Conservation (phyloP, 2,329 filamentous ascomycete species). For the Cercospora berteroae region DNA sequence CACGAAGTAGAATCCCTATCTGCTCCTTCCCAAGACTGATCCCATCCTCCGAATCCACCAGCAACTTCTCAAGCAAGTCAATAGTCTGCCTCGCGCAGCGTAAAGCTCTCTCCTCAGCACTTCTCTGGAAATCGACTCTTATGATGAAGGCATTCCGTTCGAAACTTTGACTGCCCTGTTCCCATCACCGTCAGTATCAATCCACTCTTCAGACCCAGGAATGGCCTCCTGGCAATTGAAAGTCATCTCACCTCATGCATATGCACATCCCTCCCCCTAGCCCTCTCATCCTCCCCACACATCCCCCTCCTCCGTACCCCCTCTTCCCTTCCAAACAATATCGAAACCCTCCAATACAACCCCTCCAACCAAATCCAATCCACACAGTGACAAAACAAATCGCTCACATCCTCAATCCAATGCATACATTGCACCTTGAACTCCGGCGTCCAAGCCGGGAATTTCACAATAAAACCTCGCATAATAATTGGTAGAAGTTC, state of each 20-base stretch:
- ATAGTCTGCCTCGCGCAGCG: background rate
- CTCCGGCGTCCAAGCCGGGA: slow-evolving; percentile 23
- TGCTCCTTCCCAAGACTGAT: slow-evolving; percentile 9
- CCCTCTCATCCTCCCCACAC: slow-evolving; percentile 17
- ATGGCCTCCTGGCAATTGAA: too few species aligned
- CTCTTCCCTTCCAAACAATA: background rate
- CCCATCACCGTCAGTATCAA: background rate
- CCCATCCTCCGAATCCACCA: background rate
- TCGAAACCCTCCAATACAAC: slow-evolving; percentile 20
- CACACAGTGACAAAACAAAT: slow-evolving; percentile 12
- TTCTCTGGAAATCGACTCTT: slow-evolving; percentile 15
- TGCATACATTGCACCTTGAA: slow-evolving; percentile 23
- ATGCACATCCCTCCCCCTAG: slow-evolving; percentile 11
- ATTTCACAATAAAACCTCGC: slow-evolving; percentile 19
- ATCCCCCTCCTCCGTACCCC: background rate
- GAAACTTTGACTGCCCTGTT: background rate
- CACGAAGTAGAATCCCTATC: slow-evolving; percentile 8
- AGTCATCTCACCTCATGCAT: slow-evolving; percentile 16
- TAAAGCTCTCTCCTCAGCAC: slow-evolving; percentile 8
- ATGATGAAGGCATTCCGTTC: slow-evolving; percentile 13
- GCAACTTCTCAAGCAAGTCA: slow-evolving; percentile 5
- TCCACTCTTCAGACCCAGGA: background rate
- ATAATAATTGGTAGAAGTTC: slow-evolving; percentile 19
- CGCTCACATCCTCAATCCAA: slow-evolving; percentile 20
- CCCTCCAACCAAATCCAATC: slow-evolving; percentile 26